Percentiles rank a stretch among this genome's conserved stretches.
phyloP scores from a whole-genome alignment of 306 rosid genomes.

The Malus orientalis region DNA sequence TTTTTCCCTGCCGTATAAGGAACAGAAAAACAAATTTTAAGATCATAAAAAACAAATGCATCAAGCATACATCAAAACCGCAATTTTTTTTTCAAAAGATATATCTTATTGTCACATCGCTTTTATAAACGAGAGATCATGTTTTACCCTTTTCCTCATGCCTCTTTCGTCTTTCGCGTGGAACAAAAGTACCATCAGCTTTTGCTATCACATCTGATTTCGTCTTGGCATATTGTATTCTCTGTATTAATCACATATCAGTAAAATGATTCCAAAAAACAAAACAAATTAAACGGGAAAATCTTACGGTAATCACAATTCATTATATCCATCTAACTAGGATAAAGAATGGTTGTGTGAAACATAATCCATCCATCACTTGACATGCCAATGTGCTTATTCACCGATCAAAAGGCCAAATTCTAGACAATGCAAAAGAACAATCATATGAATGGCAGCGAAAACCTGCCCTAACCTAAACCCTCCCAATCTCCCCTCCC shows the following conservation, averaged over 20 bases:
- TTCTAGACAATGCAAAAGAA: background rate
- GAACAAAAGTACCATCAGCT: constrained; percentile 85
- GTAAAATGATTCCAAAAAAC: background rate
- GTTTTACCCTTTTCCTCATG: constrained; percentile 72
- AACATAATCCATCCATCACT: background rate
- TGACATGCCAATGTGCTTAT: background rate
- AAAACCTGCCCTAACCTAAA: background rate
- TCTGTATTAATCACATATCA: constrained; percentile 35
- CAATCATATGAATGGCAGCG: background rate
- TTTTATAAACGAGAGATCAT: background rate
- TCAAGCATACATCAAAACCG: background rate
- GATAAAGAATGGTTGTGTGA: background rate
- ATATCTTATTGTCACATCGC: background rate
- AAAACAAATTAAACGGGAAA: constrained; percentile 9
- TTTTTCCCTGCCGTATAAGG: constrained; percentile 56
- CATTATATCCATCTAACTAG: background rate
- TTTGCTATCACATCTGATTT: constrained; percentile 79
- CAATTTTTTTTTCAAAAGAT: background rate
- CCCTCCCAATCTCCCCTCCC: background rate
- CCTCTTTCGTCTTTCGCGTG: constrained; percentile 76
- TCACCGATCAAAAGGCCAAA: background rate
- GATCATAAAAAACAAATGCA: background rate
- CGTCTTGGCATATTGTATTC: constrained; percentile 85
- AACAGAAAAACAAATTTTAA: background rate
- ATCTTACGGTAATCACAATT: background rate